These are phyloP conservation scores for Cokeromyces recurvatus DNA, from an alignment of 371 early-diverging fungal genomes.

Conservation along the genomic window DNA sequence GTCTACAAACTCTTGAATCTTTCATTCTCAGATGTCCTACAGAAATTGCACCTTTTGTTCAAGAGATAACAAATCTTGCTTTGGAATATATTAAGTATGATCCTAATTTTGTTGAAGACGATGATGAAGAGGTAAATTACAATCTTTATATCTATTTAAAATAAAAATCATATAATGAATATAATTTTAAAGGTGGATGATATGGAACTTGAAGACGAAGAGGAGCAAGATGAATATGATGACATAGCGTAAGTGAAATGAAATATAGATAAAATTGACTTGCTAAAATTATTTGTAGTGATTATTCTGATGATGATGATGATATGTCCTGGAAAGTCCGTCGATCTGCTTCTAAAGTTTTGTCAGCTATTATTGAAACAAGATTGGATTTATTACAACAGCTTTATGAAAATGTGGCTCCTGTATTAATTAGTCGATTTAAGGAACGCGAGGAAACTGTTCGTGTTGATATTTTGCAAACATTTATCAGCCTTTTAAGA, in stretches of 20 bases:
- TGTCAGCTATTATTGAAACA: slow-evolving; percentile 73
- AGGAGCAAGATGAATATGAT: slow-evolving; percentile 72
- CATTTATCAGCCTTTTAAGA: slow-evolving; percentile 69
- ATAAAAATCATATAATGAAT: background rate
- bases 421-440: slow-evolving; percentile 74
- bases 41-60: slow-evolving; percentile 60
- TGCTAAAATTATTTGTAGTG: slow-evolving; percentile 26
- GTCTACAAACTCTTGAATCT: slow-evolving; percentile 82
- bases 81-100: slow-evolving; percentile 78
- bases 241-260: slow-evolving; percentile 47
- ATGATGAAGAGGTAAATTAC: slow-evolving; percentile 62
- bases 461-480: slow-evolving; percentile 75
- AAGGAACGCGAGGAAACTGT: slow-evolving; percentile 92
- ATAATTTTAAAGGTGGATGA: slow-evolving; percentile 2
- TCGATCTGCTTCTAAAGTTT: slow-evolving; percentile 75
- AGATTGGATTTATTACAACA: slow-evolving; percentile 62
- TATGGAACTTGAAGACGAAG: slow-evolving; percentile 43
- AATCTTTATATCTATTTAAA: background rate
- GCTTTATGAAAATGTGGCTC: slow-evolving; percentile 65
- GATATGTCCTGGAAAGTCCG: slow-evolving; percentile 93
- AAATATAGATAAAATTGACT: background rate
- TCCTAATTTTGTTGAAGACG: slow-evolving; percentile 86
- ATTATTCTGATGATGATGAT: slow-evolving; percentile 74
- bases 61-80: slow-evolving; percentile 57
- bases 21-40: slow-evolving; percentile 77